Evolutionary conservation across 2,329 filamentous ascomycete species (phyloP).

Genomic region (Stagonosporopsis vannaccii): DNA sequence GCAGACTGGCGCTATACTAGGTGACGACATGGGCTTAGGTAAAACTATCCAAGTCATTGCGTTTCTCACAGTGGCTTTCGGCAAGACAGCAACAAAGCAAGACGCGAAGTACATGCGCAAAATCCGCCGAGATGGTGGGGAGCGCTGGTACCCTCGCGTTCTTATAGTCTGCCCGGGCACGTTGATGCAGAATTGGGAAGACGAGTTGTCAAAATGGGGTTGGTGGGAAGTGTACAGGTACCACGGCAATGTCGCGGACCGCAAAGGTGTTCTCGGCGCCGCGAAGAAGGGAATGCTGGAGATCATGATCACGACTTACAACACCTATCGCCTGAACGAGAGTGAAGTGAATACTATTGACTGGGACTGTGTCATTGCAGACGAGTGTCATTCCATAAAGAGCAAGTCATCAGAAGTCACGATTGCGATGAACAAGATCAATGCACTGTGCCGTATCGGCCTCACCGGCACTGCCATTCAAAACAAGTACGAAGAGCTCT

Average conservation of each 20-base stretch:
- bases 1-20: constrained; percentile 87
- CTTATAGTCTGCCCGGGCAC: constrained; percentile 89
- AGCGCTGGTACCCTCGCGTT: constrained; percentile 81
- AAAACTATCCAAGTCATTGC: constrained; percentile 97
- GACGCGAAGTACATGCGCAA: constrained; percentile 89
- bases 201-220: constrained; percentile 87
- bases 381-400: constrained; percentile 93
- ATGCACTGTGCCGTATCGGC: constrained; percentile 89
- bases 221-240: constrained; percentile 92
- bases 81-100: constrained; percentile 88
- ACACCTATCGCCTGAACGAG: constrained; percentile 81
- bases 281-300: constrained; percentile 81
- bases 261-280: constrained; percentile 74
- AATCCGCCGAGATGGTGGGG: constrained; percentile 66
- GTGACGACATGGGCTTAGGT: constrained; percentile 96
- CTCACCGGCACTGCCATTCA: constrained; percentile 96
- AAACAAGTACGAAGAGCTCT: constrained; percentile 96
- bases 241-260: constrained; percentile 69
- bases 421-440: constrained; percentile 86
- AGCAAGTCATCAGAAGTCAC: constrained; percentile 79
- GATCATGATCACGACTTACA: constrained; percentile 93
- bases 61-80: constrained; percentile 89
- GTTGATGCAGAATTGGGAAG: constrained; percentile 89
- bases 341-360: constrained; percentile 80
- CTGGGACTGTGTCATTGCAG: constrained; percentile 94